Percentiles rank a stretch among this genome's conserved stretches.
These are phyloP conservation scores for Penicillium argentinense DNA, from an alignment of 495 filamentous ascomycete genomes.

Conservation along the genomic window DNA sequence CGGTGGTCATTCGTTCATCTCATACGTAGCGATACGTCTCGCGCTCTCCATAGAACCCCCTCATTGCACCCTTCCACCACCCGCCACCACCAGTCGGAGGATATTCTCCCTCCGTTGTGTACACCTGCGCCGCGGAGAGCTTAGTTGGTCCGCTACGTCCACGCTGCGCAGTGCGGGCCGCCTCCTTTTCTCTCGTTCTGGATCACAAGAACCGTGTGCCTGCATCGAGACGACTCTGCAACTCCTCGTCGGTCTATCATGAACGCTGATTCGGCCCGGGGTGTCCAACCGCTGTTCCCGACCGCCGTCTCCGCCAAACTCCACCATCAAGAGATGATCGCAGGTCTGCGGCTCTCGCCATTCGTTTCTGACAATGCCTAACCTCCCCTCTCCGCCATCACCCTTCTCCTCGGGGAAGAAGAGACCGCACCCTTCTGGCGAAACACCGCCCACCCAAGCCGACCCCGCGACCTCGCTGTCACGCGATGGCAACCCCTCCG, in stretches of 20 bases:
- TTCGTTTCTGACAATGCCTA: slow-evolving; percentile 39
- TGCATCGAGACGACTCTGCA: slow-evolving; percentile 1
- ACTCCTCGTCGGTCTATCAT: slow-evolving; percentile 29
- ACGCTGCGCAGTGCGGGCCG: slow-evolving; percentile 14
- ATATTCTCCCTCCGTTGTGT: slow-evolving; percentile 16
- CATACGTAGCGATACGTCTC: neutral
- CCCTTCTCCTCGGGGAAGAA: slow-evolving; percentile 42
- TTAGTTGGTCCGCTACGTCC: slow-evolving; percentile 3
- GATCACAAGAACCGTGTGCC: slow-evolving; percentile 11
- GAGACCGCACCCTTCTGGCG: slow-evolving; percentile 36
- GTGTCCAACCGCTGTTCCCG: slow-evolving; percentile 23
- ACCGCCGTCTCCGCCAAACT: slow-evolving; percentile 28
- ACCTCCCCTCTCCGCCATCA: slow-evolving; percentile 34
- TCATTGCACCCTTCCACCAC: neutral
- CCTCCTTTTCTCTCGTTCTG: slow-evolving; percentile 10
- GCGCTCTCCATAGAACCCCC: slow-evolving; percentile 2
- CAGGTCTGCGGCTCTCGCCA: slow-evolving; percentile 27
- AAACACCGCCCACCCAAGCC: slow-evolving; percentile 21
- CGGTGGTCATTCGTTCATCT: slow-evolving; percentile 3
- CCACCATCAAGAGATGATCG: slow-evolving; percentile 40
- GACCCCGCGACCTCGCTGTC: slow-evolving; percentile 19
- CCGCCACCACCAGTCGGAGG: slow-evolving; percentile 5
- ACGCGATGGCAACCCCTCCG: slow-evolving; percentile 14
- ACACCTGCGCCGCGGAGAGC: slow-evolving; percentile 21
- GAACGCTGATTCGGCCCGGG: slow-evolving; percentile 32